Evolutionary conservation across 225 moss, liverwort and hornwort species (phyloP).

Genomic region (Pleurozium schreberi): DNA sequence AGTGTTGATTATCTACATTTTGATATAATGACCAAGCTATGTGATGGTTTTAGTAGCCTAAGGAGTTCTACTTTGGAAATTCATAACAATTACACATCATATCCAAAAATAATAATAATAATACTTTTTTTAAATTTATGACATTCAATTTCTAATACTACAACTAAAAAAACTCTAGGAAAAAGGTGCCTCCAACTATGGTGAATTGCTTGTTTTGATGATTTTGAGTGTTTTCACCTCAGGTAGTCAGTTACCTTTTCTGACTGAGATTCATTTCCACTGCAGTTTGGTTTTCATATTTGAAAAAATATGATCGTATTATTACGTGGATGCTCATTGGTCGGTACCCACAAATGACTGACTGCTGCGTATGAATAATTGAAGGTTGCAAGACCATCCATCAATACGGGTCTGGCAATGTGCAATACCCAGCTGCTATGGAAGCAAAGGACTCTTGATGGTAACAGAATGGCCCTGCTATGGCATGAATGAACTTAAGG

Average conservation of each 20-base stretch:
- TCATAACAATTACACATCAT: background rate
- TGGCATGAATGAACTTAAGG: background rate
- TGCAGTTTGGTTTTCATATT: background rate
- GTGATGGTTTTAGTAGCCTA: accelerated
- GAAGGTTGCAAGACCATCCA: background rate
- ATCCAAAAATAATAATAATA: background rate
- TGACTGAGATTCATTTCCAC: too few relatives aligned
- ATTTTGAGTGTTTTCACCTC: background rate
- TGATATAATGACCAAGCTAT: accelerated
- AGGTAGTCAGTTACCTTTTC: background rate
- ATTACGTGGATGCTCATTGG: background rate
- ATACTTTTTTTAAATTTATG: background rate
- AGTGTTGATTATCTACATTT: accelerated
- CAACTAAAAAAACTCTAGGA: accelerated
- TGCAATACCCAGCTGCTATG: background rate
- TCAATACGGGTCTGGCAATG: background rate
- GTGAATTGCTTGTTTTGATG: background rate
- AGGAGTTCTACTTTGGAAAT: background rate
- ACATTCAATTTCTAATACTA: background rate
- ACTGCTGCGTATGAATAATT: background rate
- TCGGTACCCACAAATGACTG: background rate
- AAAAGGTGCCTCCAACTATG: background rate
- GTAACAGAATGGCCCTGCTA: slow-evolving; percentile 1
- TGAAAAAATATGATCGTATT: background rate
- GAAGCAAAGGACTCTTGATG: slow-evolving; percentile 7